Percentiles rank a stretch among this genome's conserved stretches.
Conservation (phyloP, 495 filamentous ascomycete species). For the Pseudevernia furfuracea region DNA sequence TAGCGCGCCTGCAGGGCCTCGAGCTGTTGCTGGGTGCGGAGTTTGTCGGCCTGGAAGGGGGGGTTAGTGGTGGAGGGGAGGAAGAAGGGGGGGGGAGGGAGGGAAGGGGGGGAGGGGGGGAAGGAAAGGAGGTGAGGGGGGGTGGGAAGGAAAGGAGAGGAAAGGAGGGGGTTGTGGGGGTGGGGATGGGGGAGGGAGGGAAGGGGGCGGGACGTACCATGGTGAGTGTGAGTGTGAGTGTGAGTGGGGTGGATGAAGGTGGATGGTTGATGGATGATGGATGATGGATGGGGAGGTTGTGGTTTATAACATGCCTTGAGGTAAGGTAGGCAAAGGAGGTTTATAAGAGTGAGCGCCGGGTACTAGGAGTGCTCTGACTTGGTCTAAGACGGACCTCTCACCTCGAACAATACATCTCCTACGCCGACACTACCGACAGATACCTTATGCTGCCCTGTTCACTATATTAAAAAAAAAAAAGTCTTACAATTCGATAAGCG, state of each 20-base stretch:
- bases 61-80: neutral
- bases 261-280: neutral
- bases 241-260: neutral
- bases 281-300: neutral
- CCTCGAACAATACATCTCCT: too few species aligned
- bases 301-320: too few species aligned
- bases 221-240: too few species aligned
- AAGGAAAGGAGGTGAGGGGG: neutral
- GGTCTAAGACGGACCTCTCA: too few species aligned
- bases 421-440: too few species aligned
- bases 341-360: neutral
- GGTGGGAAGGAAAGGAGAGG: neutral
- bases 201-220: slow-evolving; percentile 8
- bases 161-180: neutral
- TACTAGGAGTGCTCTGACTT: neutral
- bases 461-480: too few species aligned
- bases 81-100: neutral
- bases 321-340: too few species aligned
- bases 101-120: neutral
- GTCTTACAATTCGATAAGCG: neutral
- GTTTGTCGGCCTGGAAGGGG: slow-evolving; percentile 71
- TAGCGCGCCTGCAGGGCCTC: slow-evolving; percentile 90
- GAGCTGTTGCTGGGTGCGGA: slow-evolving; percentile 93
- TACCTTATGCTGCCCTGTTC: neutral
- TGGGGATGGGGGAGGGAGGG: neutral